phyloP scores from a whole-genome alignment of 192 early-diverging fungal species.

The Coemansia sp. region DNA sequence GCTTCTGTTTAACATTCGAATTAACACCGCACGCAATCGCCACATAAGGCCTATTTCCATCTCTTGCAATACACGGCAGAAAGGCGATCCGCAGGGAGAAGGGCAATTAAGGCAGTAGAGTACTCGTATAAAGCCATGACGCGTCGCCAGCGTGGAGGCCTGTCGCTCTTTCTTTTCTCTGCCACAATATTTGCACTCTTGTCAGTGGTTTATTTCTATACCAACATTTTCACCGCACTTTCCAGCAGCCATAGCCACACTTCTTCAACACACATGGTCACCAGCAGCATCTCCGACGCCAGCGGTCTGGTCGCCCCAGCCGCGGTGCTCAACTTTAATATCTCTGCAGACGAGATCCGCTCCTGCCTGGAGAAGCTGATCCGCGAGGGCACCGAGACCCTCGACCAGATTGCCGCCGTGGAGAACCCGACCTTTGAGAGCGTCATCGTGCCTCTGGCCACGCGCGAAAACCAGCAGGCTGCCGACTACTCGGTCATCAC shows the following conservation, averaged over 20 bases:
- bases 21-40: too few species aligned
- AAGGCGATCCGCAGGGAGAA: too few species aligned
- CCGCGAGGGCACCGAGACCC: constrained; percentile 28
- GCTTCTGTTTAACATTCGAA: too few species aligned
- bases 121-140: too few species aligned
- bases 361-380: constrained; percentile 18
- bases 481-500: constrained; percentile 32
- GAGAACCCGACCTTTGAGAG: constrained; percentile 45
- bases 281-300: constrained; percentile 1
- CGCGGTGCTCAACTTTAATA: constrained; percentile 44
- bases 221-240: not conserved
- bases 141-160: too few species aligned
- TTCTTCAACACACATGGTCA: not conserved
- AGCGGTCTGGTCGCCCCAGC: too few species aligned
- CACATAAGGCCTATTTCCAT: too few species aligned
- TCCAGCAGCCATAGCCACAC: not conserved
- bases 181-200: not conserved
- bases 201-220: not conserved
- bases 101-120: too few species aligned
- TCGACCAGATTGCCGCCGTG: constrained; percentile 39
- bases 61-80: too few species aligned
- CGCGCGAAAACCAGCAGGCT: constrained; percentile 33
- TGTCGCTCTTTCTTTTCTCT: not conserved
- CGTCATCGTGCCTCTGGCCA: constrained; percentile 41
- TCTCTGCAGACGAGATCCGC: constrained; percentile 31